A percentile compares a stretch with the other conserved stretches of the same genome.
Conservation (phyloP, 2,329 filamentous ascomycete species). For the Pseudophaeomoniella oleicola region DNA sequence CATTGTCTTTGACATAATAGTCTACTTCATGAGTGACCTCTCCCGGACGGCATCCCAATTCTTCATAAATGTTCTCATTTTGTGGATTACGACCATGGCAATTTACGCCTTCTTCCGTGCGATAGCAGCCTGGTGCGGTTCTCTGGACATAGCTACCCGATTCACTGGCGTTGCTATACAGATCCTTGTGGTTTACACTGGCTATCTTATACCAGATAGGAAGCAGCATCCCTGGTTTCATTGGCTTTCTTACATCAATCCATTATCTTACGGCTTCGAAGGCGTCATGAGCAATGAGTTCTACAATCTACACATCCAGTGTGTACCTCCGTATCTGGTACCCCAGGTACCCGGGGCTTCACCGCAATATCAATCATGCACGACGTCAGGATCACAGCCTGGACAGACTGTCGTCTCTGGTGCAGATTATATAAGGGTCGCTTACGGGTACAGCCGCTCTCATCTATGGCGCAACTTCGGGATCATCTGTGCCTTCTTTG, state of each 20-base stretch:
- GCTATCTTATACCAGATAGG: constrained; percentile 47
- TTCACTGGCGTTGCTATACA: constrained; percentile 35
- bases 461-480: constrained; percentile 63
- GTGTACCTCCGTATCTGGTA: constrained; percentile 40
- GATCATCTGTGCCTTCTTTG: constrained; percentile 62
- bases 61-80: constrained; percentile 43
- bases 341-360: constrained; percentile 31
- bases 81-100: constrained; percentile 38
- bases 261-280: constrained; percentile 56
- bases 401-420: constrained; percentile 39
- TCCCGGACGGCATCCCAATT: constrained; percentile 44
- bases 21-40: constrained; percentile 48
- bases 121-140: constrained; percentile 33
- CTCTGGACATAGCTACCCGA: constrained; percentile 34
- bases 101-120: constrained; percentile 41
- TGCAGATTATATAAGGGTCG: constrained; percentile 38
- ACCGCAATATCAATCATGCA: constrained; percentile 42
- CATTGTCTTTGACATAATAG: constrained; percentile 42
- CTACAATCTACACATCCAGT: constrained; percentile 39
- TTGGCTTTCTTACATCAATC: constrained; percentile 53
- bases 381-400: constrained; percentile 41
- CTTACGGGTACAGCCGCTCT: constrained; percentile 38
- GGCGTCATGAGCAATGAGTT: constrained; percentile 59
- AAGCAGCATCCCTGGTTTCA: constrained; percentile 50
- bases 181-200: constrained; percentile 45